Percentiles rank a stretch among this genome's conserved stretches.
Evolutionary conservation across 331 rosid species (phyloP).

Genomic region (Prunus yedoensis): DNA sequence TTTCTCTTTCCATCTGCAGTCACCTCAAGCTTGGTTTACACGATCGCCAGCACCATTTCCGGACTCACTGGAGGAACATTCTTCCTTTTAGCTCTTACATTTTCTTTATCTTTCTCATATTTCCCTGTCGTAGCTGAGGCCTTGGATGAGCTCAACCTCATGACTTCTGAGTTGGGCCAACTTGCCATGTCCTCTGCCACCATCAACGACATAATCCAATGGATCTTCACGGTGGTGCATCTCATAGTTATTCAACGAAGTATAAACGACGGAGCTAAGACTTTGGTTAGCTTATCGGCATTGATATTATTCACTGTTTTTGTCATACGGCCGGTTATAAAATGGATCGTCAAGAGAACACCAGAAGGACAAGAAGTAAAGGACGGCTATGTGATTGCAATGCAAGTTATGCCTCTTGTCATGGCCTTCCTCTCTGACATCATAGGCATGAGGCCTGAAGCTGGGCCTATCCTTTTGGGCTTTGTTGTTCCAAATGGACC

Average conservation of each 20-base stretch:
- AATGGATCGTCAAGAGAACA: slow-evolving; percentile 19
- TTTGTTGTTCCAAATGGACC: slow-evolving; percentile 69
- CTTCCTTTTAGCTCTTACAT: neutral
- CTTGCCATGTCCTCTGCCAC: slow-evolving; percentile 42
- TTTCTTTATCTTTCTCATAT: neutral
- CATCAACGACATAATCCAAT: slow-evolving; percentile 19
- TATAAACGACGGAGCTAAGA: neutral
- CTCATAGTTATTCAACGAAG: rapidly evolving
- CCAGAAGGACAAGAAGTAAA: slow-evolving; percentile 52
- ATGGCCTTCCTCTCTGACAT: slow-evolving; percentile 56
- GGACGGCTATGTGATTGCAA: slow-evolving; percentile 48
- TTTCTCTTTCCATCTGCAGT: slow-evolving; percentile 17
- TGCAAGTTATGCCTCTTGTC: slow-evolving; percentile 31
- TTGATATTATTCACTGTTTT: neutral
- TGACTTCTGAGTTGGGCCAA: slow-evolving; percentile 55
- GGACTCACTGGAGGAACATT: neutral
- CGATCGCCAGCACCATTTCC: neutral
- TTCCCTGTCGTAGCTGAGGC: slow-evolving; percentile 37
- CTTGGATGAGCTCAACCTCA: slow-evolving; percentile 40
- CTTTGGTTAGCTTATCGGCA: neutral
- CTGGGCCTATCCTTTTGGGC: slow-evolving; percentile 55
- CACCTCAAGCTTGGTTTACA: neutral
- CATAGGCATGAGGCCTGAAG: slow-evolving; percentile 40
- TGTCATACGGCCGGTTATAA: slow-evolving; percentile 29
- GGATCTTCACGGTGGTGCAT: rapidly evolving